Evolutionary conservation across 208 protist species (phyloP).

Genomic region (Tritrichomonas musculus): DNA sequence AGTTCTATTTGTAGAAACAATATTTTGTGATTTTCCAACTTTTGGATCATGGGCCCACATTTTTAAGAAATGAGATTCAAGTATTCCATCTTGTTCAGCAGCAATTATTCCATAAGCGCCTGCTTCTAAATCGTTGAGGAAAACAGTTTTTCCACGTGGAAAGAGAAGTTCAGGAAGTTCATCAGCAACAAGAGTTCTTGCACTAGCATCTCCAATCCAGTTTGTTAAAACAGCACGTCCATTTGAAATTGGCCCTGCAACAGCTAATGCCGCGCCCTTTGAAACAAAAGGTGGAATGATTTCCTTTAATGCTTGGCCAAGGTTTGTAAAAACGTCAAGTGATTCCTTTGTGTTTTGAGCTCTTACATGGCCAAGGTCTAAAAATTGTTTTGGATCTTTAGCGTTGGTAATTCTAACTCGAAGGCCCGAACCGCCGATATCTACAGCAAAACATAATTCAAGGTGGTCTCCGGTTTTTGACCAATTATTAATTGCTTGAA

Average conservation of each 20-base stretch:
- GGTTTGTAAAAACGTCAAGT: background rate
- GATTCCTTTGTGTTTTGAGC: background rate
- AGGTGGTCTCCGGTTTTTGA: background rate
- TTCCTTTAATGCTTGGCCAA: background rate
- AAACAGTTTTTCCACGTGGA: background rate
- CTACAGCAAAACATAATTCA: background rate
- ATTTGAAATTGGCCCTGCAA: constrained; percentile 17
- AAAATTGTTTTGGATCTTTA: background rate
- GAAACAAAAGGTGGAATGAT: background rate
- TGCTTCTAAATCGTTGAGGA: background rate
- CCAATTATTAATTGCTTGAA: no score
- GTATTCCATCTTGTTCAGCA: background rate
- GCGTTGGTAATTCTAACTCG: background rate
- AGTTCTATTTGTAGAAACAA: background rate
- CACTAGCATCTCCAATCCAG: background rate
- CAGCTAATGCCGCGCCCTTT: background rate
- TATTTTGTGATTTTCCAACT: no score
- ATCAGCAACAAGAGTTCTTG: background rate
- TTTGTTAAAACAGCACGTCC: background rate
- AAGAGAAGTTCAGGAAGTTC: background rate
- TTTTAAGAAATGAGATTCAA: background rate
- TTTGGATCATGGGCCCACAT: no score
- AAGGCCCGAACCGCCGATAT: background rate
- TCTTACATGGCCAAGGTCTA: background rate
- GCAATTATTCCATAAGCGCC: constrained; percentile 17